A percentile compares a stretch with the other conserved stretches of the same genome.
Conservation (phyloP, 306 rosid genomes). For the Gleditsia sinensis region DNA sequence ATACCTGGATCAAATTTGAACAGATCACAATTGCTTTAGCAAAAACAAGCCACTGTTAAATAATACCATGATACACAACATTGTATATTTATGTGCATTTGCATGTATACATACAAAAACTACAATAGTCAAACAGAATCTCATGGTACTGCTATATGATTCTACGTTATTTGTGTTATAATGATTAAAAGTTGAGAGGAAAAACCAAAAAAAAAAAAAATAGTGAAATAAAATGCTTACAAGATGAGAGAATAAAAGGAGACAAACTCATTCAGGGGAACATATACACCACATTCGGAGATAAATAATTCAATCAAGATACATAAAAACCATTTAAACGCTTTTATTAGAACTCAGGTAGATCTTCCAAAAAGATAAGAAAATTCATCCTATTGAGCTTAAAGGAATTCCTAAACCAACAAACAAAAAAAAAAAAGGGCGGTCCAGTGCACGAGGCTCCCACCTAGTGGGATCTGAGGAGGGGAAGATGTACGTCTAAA, state of each 20-base stretch:
- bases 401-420: too few species aligned
- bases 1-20: constrained; percentile 60
- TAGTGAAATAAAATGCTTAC: background rate
- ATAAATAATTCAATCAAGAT: background rate
- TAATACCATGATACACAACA: background rate
- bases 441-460: too few species aligned
- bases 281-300: background rate
- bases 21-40: background rate
- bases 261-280: background rate
- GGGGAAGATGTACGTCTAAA: too few species aligned
- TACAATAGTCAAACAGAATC: background rate
- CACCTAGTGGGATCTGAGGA: too few species aligned
- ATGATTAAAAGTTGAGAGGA: background rate
- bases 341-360: background rate
- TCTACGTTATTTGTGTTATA: background rate
- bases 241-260: too few species aligned
- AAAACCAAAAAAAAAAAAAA: too few species aligned
- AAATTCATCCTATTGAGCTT: too few species aligned
- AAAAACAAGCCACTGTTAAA: background rate
- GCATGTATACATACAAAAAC: background rate
- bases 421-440: too few species aligned
- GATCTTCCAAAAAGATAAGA: too few species aligned
- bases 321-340: background rate
- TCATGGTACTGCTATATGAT: background rate
- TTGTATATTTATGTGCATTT: background rate